Base-by-base conservation (phyloP, 768 basidiomycete species). In the Leccinum broughii region DNA sequence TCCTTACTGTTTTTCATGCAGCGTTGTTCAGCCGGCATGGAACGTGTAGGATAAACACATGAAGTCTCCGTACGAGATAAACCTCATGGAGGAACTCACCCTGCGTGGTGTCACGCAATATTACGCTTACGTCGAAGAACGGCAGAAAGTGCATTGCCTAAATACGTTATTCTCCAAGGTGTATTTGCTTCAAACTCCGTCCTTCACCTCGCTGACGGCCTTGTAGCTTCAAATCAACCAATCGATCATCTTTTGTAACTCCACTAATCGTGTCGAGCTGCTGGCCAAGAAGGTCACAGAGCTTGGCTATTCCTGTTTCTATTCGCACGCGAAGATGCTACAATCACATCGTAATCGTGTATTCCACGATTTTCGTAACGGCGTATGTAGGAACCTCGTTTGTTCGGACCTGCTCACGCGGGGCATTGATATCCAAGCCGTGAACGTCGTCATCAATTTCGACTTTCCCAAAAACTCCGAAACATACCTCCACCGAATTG, bases 231-330 rank as follows among this genome's bases (percentile, higher is more conserved):
- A 98, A 95, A 99, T 99, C 82, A 99, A 99, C 79, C 96, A 99
- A 79, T 98, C 96, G 61, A 98, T 99, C 78, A 99, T 99, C 73
- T 99, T 99, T 79, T 99, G 96, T 80, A 99, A 99, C 83, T 98
- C 96, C 65, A 99, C 96, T 70, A 97, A 98, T 81, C 94, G 96
- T 60, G 96, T 99, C 79, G 96, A 99, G 78, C 90, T 99, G 52
- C 85, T 99, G 68, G 96, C 96, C 62, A 98, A 98, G 81, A 99
- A 99, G 80, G 94, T 99, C 68, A 99, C 96, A 13, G 97, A 99
- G 71, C 89, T 98, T 56, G 96, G 96, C 65, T 99, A 98, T 75
- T 99, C 96, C 49, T 99, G 96, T 82, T 99, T 99, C 87, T 99
- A 97, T 83, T 98, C 96, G 54, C 96, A 99, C 75, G 96, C 96